Percentiles rank a stretch among this genome's conserved stretches.
Conservation (phyloP, 768 basidiomycete species). For the Glaciozyma antarctica region DNA sequence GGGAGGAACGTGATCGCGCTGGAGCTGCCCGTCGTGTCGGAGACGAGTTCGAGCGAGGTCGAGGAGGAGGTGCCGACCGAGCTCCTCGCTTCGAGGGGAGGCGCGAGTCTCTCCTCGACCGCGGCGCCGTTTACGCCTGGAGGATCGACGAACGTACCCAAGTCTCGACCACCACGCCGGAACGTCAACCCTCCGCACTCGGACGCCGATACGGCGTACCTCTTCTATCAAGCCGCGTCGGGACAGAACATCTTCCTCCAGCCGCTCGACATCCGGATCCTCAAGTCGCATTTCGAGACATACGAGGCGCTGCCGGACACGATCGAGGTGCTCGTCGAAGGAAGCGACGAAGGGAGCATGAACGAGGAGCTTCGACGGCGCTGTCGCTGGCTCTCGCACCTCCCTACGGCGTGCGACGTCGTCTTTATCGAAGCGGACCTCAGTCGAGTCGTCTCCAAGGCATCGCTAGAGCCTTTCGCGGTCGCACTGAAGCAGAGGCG, state of each 20-base stretch:
- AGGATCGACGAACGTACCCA: not conserved
- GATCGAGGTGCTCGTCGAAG: slow-evolving; percentile 71
- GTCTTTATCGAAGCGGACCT: slow-evolving; percentile 87
- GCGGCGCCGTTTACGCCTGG: slow-evolving; percentile 7
- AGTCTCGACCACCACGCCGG: slow-evolving; percentile 37
- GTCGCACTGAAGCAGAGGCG: slow-evolving; percentile 66
- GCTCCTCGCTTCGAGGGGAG: slow-evolving; percentile 9
- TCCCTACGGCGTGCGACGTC: slow-evolving; percentile 84
- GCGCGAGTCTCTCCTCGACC: not conserved
- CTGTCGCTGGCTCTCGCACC: slow-evolving; percentile 88
- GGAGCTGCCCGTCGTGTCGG: slow-evolving; percentile 36
- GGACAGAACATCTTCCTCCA: slow-evolving; percentile 87
- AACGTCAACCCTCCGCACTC: slow-evolving; percentile 80
- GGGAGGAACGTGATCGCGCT: slow-evolving; percentile 52
- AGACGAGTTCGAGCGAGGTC: slow-evolving; percentile 33
- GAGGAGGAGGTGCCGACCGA: slow-evolving; percentile 23
- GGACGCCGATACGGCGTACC: slow-evolving; percentile 64
- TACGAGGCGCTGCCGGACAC: slow-evolving; percentile 77
- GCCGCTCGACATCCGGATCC: slow-evolving; percentile 87
- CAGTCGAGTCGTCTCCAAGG: slow-evolving; percentile 56
- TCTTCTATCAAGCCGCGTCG: slow-evolving; percentile 88
- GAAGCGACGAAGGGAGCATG: slow-evolving; percentile 43
- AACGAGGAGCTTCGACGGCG: slow-evolving; percentile 89
- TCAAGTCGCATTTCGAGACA: slow-evolving; percentile 68
- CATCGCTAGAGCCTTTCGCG: slow-evolving; percentile 70